Percentiles rank a stretch among this genome's conserved stretches.
Evolutionary conservation across 2,329 filamentous ascomycete genomes (phyloP).

Genomic region (Aspergillus neotritici): DNA sequence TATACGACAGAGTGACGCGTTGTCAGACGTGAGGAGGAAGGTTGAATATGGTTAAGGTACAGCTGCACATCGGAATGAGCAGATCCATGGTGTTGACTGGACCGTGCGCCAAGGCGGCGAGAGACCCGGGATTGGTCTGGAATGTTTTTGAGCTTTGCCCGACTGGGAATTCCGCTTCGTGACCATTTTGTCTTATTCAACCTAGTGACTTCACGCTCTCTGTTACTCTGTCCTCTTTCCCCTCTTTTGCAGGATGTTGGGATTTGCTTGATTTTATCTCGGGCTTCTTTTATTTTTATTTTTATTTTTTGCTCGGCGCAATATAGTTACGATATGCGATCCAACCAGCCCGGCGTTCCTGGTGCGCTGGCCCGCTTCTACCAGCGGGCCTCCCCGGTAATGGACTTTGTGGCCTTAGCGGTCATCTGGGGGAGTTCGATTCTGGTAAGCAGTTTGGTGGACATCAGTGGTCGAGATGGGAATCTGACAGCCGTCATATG

Average conservation of each 20-base stretch:
- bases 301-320: neutral
- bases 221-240: neutral
- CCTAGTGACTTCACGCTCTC: too few relatives aligned
- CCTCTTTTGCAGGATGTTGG: neutral
- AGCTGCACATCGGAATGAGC: too few relatives aligned
- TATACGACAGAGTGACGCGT: too few relatives aligned
- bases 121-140: too few relatives aligned
- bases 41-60: neutral
- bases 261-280: neutral
- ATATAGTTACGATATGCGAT: too few relatives aligned
- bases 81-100: too few relatives aligned
- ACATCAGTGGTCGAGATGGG: too few relatives aligned
- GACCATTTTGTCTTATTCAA: too few relatives aligned
- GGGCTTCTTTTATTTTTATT: constrained; percentile 8
- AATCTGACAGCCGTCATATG: too few relatives aligned
- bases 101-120: too few relatives aligned
- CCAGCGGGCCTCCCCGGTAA: constrained; percentile 72
- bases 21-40: neutral
- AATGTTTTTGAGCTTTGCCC: too few relatives aligned
- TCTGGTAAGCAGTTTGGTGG: constrained; percentile 15
- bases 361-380: constrained; percentile 49
- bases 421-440: constrained; percentile 62
- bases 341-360: constrained; percentile 33
- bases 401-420: constrained; percentile 77
- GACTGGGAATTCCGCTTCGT: too few relatives aligned